Percentiles rank a stretch among this genome's conserved stretches.
phyloP scores from a whole-genome alignment of 345 rosid genomes.

The Brassica incana region DNA sequence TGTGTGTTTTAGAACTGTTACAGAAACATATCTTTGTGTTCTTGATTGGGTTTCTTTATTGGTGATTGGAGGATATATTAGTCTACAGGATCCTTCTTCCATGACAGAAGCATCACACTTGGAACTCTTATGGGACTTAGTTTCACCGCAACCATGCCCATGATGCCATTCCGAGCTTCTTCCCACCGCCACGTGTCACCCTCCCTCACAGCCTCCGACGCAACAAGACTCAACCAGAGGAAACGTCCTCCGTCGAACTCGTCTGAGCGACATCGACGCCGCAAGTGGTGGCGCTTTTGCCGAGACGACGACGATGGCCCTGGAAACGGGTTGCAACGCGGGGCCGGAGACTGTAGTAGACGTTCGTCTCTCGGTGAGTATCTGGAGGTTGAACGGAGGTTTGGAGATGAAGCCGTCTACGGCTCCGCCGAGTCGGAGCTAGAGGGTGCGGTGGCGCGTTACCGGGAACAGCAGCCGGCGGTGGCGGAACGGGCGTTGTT shows the following conservation, averaged over 20 bases:
- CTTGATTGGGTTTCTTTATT: neutral
- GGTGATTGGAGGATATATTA: conserved; percentile 27
- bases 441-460: conserved; percentile 48
- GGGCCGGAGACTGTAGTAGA: conserved; percentile 41
- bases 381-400: conserved; percentile 86
- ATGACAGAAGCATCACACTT: conserved; percentile 88
- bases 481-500: conserved; percentile 58
- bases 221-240: conserved; percentile 22
- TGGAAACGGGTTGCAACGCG: conserved; percentile 9
- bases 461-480: conserved; percentile 33
- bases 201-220: conserved; percentile 25
- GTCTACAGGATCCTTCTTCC: conserved; percentile 97
- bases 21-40: neutral
- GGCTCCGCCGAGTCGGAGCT: conserved; percentile 58
- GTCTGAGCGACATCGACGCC: conserved; percentile 49
- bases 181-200: conserved; percentile 50
- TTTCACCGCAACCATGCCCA: conserved; percentile 55
- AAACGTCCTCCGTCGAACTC: conserved; percentile 38
- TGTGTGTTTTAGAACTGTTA: conserved; percentile 1
- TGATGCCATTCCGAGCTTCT: conserved; percentile 56
- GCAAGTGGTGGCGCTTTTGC: conserved; percentile 90
- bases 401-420: conserved; percentile 61
- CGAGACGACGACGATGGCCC: conserved; percentile 47
- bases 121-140: conserved; percentile 93
- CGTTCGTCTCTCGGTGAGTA: conserved; percentile 87